Conservation (phyloP, 352 stramenopile species). For the Plasmopara muralis region DNA sequence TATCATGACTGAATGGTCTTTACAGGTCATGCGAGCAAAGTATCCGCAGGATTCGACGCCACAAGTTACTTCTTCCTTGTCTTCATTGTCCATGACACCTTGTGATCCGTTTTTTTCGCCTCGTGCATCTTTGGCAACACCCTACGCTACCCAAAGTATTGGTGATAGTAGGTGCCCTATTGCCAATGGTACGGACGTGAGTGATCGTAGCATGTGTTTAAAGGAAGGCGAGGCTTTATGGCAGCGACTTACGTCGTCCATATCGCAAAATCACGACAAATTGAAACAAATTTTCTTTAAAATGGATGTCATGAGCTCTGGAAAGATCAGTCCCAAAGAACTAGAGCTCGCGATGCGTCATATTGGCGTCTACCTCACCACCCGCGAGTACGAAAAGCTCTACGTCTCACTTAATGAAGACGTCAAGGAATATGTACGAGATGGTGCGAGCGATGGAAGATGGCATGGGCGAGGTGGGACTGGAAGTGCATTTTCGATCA, state of each 20-base stretch:
- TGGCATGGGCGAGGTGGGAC: slow-evolving; percentile 19
- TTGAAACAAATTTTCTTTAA: slow-evolving; percentile 71
- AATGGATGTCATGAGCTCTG: slow-evolving; percentile 68
- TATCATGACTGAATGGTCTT: slow-evolving; percentile 75
- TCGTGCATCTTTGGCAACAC: slow-evolving; percentile 29
- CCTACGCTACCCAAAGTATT: slow-evolving; percentile 39
- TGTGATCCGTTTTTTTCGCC: no score
- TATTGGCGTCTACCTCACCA: slow-evolving; percentile 64
- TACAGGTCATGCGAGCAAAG: slow-evolving; percentile 45
- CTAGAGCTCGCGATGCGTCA: slow-evolving; percentile 66
- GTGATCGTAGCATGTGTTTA: slow-evolving; percentile 6
- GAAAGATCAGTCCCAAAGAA: slow-evolving; percentile 54
- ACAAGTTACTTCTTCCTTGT: slow-evolving; percentile 15
- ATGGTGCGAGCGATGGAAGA: slow-evolving; percentile 17
- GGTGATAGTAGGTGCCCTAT: slow-evolving; percentile 7
- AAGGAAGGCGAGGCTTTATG: slow-evolving; percentile 50
- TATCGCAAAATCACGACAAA: slow-evolving; percentile 53
- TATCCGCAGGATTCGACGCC: slow-evolving; percentile 24
- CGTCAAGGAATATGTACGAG: slow-evolving; percentile 22
- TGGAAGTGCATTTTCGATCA: slow-evolving; percentile 34
- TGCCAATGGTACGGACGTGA: slow-evolving; percentile 4
- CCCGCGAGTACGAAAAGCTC: slow-evolving; percentile 55
- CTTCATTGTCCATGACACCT: slow-evolving; percentile 16
- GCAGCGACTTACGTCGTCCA: slow-evolving; percentile 44
- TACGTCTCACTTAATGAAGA: slow-evolving; percentile 40